phyloP scores from a whole-genome alignment of 371 early-diverging fungal genomes.

The Fennellomyces sp. region DNA sequence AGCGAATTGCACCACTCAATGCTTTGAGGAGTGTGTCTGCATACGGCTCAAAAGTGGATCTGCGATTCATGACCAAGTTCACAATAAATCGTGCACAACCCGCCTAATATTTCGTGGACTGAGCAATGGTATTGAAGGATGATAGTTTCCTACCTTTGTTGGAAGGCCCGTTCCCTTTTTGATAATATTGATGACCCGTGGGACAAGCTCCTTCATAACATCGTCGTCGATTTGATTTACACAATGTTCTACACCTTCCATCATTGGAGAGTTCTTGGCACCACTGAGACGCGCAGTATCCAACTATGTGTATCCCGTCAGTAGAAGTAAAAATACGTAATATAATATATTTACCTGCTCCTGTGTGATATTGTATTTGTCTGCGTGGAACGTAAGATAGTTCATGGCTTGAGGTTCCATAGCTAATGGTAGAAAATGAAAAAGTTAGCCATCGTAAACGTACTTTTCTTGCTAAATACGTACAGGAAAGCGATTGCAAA shows the following conservation, averaged over 20 bases:
- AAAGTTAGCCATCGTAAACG: background rate
- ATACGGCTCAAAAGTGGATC: conserved; percentile 58
- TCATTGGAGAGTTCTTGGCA: conserved; percentile 78
- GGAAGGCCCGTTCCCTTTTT: conserved; percentile 89
- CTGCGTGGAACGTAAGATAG: conserved; percentile 91
- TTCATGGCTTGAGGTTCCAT: conserved; percentile 68
- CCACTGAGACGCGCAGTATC: conserved; percentile 76
- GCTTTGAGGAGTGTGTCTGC: conserved; percentile 77
- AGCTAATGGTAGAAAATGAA: conserved; percentile 14
- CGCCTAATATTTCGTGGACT: conserved; percentile 48
- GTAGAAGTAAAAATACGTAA: background rate
- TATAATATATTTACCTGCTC: conserved; percentile 56
- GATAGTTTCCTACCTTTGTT: conserved; percentile 72
- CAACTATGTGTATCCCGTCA: conserved; percentile 29
- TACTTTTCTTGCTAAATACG: conserved; percentile 12
- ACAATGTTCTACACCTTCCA: conserved; percentile 83
- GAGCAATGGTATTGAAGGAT: background rate
- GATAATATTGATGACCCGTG: conserved; percentile 70
- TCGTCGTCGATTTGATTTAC: conserved; percentile 77
- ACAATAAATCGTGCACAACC: conserved; percentile 88
- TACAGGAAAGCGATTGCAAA: conserved; percentile 82
- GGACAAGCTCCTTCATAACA: conserved; percentile 67
- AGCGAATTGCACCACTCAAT: conserved; percentile 73
- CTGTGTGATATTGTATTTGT: conserved; percentile 84
- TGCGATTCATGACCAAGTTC: conserved; percentile 70